phyloP scores from a whole-genome alignment of 768 basidiomycete genomes.

The Gymnopilus junonius region DNA sequence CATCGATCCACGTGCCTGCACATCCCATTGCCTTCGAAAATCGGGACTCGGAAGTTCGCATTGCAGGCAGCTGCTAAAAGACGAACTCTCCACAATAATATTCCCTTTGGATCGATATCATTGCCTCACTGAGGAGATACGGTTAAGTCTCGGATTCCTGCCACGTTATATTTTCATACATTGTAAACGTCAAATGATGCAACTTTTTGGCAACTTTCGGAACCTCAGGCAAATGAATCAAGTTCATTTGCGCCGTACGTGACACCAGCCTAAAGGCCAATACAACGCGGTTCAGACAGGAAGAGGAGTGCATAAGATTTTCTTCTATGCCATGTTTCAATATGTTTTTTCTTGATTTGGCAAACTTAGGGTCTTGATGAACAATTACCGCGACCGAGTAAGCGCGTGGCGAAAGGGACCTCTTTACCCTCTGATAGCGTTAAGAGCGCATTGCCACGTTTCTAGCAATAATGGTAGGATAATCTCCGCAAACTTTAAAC shows the following conservation, averaged over 20 bases:
- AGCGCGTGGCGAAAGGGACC: background rate
- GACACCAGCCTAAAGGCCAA: no score
- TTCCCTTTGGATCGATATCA: background rate
- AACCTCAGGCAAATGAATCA: no score
- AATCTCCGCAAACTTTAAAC: background rate
- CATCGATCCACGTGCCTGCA: constrained; percentile 25
- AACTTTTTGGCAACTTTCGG: no score
- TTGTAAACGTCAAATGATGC: no score
- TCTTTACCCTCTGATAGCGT: background rate
- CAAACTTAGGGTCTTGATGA: background rate
- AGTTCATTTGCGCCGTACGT: no score
- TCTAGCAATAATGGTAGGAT: background rate
- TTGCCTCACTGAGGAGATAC: background rate
- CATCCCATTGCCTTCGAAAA: background rate
- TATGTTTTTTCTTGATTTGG: background rate
- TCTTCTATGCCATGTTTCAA: background rate
- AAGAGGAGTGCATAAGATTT: no score
- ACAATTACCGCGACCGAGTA: background rate
- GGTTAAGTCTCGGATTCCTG: background rate
- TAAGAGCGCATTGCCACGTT: background rate
- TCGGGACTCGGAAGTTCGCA: no score
- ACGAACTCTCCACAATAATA: background rate
- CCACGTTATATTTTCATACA: no score
- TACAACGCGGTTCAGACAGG: no score
- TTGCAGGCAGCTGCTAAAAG: no score